Evolutionary conservation across 1,139 yeast genomes (phyloP).

Genomic region (Nadsonia commutata): DNA sequence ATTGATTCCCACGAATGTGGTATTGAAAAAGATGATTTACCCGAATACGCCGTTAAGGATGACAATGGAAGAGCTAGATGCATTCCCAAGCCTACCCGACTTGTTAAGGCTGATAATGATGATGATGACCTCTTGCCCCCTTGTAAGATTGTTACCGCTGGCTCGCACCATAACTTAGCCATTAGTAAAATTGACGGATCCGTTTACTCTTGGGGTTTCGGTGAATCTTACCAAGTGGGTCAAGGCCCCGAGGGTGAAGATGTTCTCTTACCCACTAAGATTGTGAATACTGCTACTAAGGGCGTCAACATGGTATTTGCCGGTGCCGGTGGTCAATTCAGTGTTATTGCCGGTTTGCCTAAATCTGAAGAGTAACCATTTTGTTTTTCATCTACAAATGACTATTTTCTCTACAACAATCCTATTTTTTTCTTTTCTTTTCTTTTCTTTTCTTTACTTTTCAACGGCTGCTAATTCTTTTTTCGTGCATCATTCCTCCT

Average conservation of each 20-base stretch:
- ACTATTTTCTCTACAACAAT: too few relatives aligned
- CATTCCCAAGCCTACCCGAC: slow-evolving; percentile 61
- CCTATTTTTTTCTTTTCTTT: too few relatives aligned
- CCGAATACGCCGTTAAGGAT: slow-evolving; percentile 32
- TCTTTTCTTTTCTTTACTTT: too few relatives aligned
- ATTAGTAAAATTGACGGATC: slow-evolving; percentile 63
- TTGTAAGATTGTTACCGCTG: slow-evolving; percentile 56
- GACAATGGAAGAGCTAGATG: slow-evolving; percentile 4
- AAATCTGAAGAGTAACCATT: slow-evolving; percentile 2
- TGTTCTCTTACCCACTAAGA: slow-evolving; percentile 70
- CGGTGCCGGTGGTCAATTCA: slow-evolving; percentile 94
- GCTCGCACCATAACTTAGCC: slow-evolving; percentile 88
- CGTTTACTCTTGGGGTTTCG: slow-evolving; percentile 94
- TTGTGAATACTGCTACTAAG: slow-evolving; percentile 84
- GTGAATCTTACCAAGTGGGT: slow-evolving; percentile 91
- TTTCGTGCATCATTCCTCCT: too few relatives aligned
- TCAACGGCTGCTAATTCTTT: too few relatives aligned
- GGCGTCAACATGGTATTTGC: slow-evolving; percentile 51
- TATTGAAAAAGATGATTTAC: slow-evolving; percentile 45
- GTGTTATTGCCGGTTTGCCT: slow-evolving; percentile 63
- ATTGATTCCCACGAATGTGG: slow-evolving; percentile 91
- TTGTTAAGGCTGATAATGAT: slow-evolving; percentile 28
- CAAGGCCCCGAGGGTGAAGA: slow-evolving; percentile 41
- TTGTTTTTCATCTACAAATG: not conserved
- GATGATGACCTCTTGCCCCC: slow-evolving; percentile 33